These are phyloP conservation scores for Sphenostylis stenocarpa DNA, from an alignment of 306 rosid species.

Conservation along the genomic window DNA sequence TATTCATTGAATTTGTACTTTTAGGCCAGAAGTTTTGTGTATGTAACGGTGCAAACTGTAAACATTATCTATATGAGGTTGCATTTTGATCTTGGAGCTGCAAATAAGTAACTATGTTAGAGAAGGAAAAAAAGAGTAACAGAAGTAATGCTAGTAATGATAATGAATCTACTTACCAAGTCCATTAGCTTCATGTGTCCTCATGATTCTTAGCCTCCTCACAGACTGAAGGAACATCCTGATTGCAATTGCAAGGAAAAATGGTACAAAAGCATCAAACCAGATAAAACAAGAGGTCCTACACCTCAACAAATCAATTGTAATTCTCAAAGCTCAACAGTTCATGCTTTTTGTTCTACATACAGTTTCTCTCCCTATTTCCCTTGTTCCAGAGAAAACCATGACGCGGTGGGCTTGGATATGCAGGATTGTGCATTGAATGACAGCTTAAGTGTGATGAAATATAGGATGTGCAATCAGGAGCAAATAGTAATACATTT, in stretches of 20 bases:
- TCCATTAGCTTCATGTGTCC: slow-evolving; percentile 62
- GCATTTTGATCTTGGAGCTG: slow-evolving; percentile 61
- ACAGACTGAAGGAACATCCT: slow-evolving; percentile 77
- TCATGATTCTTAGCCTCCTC: slow-evolving; percentile 82
- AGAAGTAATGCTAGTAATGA: neutral
- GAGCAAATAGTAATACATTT: neutral
- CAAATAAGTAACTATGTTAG: slow-evolving; percentile 29
- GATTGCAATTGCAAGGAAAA: slow-evolving; percentile 25
- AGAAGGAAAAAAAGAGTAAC: neutral
- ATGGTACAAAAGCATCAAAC: slow-evolving; percentile 22
- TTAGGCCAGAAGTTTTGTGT: slow-evolving; percentile 22
- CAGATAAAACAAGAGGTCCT: neutral
- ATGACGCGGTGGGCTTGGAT: neutral
- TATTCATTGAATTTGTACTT: slow-evolving; percentile 19
- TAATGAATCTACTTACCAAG: slow-evolving; percentile 44
- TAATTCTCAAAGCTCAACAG: neutral
- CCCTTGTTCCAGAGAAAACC: neutral
- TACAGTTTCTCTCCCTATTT: neutral
- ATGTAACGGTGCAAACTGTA: neutral
- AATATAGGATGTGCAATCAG: neutral
- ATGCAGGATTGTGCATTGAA: neutral
- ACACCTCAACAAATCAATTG: neutral
- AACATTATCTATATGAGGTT: slow-evolving; percentile 37
- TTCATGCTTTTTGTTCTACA: neutral
- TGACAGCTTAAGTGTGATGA: neutral